Percentiles rank a stretch among this genome's conserved stretches.
phyloP scores from a whole-genome alignment of 306 rosid species.

The Chamaecrista fasciculata region DNA sequence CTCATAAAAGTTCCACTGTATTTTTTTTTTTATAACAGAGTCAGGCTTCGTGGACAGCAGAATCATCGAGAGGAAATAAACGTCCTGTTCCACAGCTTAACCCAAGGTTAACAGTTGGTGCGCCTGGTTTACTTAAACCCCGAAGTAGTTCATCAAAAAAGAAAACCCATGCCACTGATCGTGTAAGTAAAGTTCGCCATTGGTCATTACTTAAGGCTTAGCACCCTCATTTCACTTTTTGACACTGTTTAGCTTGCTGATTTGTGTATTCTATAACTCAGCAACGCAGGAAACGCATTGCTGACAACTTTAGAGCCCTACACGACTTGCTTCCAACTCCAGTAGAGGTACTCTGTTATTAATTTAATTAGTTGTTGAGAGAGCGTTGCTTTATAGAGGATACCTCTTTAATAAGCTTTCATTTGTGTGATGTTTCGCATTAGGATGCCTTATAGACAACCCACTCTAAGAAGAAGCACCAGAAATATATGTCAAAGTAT shows the following conservation, averaged over 20 bases:
- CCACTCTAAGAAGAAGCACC: background rate
- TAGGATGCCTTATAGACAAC: background rate
- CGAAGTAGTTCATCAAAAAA: constrained; percentile 34
- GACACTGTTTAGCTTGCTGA: constrained; percentile 17
- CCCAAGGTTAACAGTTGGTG: constrained; percentile 35
- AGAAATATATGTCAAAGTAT: too few relatives aligned
- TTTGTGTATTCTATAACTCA: constrained; percentile 32
- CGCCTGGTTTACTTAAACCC: constrained; percentile 39
- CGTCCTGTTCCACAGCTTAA: constrained; percentile 34
- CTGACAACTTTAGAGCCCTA: constrained; percentile 62
- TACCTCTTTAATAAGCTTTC: constrained; percentile 1
- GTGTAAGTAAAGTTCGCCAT: constrained; percentile 51
- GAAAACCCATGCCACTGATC: constrained; percentile 46
- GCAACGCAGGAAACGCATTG: constrained; percentile 68
- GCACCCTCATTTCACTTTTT: constrained; percentile 6
- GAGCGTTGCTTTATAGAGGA: background rate
- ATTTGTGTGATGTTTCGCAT: background rate
- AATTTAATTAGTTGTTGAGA: constrained; percentile 1
- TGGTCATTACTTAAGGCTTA: background rate
- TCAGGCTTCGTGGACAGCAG: constrained; percentile 42
- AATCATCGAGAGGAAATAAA: constrained; percentile 34
- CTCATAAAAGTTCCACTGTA: constrained; percentile 15
- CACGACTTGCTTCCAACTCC: constrained; percentile 70
- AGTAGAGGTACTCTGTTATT: constrained; percentile 51
- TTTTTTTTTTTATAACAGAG: constrained; percentile 39